These are phyloP conservation scores for Parietaria judaica DNA, from an alignment of 306 rosid genomes.

Conservation along the genomic window DNA sequence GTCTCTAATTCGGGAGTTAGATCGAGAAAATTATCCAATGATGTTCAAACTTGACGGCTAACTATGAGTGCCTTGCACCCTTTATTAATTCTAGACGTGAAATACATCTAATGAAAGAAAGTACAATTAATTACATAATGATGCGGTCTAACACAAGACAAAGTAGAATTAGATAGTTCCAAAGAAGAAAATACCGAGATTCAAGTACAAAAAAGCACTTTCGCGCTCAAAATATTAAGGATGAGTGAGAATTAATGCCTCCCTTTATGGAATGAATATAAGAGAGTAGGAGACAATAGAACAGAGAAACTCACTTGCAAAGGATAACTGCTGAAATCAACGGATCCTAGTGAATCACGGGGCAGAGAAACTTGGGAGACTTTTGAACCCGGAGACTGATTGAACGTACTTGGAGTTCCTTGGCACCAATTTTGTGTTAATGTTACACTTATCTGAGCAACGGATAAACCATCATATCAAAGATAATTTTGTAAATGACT, in stretches of 20 bases:
- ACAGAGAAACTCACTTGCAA: constrained; percentile 58
- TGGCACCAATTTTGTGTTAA: constrained; percentile 58
- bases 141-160: too few relatives aligned
- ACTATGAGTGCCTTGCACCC: too few relatives aligned
- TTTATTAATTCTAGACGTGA: too few relatives aligned
- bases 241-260: not conserved
- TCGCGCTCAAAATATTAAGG: constrained; percentile 6
- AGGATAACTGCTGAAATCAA: constrained; percentile 87
- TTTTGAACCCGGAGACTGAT: constrained; percentile 49
- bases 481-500: too few relatives aligned
- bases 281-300: not conserved
- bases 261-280: not conserved
- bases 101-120: too few relatives aligned
- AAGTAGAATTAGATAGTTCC: constrained; percentile 7
- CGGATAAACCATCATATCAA: constrained; percentile 3
- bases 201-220: not conserved
- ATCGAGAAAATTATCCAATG: too few relatives aligned
- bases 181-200: not conserved
- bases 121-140: too few relatives aligned
- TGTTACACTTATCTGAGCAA: constrained; percentile 51
- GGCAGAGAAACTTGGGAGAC: constrained; percentile 91
- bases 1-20: too few relatives aligned
- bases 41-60: too few relatives aligned
- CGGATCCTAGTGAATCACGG: constrained; percentile 70
- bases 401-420: constrained; percentile 35